Base-by-base conservation (phyloP, 1,284 basidiomycete species). In the Ustilago sp. region DNA sequence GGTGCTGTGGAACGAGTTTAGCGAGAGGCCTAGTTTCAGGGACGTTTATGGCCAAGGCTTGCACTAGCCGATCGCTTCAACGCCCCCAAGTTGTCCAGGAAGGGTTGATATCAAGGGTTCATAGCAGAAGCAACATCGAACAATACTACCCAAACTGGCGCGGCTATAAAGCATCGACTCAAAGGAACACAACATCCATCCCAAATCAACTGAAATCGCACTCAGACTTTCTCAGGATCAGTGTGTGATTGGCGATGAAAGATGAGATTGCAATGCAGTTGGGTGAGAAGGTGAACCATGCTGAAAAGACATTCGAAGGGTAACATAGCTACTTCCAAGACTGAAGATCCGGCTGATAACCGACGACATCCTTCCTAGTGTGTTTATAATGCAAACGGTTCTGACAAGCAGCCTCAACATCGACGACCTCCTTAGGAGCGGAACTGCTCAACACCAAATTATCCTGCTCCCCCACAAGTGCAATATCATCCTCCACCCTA, bases 401-500 rank as follows among this genome's bases (percentile, higher is more conserved):
- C 8, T 35, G 59, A 43, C 81, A 85, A 2, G 76, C 77, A 0
- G 83, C 83, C 68, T 84, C 82, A 9, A 86, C 81, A 56, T 86
- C 84, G 1, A 68, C 74, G 17, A 85, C 72, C 66, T 86, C 84
- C 63, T 81, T 84, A 8, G 84, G 84, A 17, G 78, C 78, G 6
- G 79, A 67, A 23, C 74, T 66, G 31, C 67, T 79, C 23, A 86
- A 74, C 23, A 86, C 73, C 13, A 84, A 43, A 15, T 83, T 77
- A 35, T 48, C 59, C 3, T 63, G 35, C 28, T 74, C 68, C 8
- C 59, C 61, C 11, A 86, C 31, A 2, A 39, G 81, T 1, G 82
- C 80, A 6, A 85, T 78, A 63, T 86, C 84, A 57, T 86, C 84
- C 64, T 86, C 83, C 8, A 86, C 70, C 35, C 84, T 69, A 51